Conservation (phyloP, 1,284 basidiomycete genomes). For the Melampsora medusae region DNA sequence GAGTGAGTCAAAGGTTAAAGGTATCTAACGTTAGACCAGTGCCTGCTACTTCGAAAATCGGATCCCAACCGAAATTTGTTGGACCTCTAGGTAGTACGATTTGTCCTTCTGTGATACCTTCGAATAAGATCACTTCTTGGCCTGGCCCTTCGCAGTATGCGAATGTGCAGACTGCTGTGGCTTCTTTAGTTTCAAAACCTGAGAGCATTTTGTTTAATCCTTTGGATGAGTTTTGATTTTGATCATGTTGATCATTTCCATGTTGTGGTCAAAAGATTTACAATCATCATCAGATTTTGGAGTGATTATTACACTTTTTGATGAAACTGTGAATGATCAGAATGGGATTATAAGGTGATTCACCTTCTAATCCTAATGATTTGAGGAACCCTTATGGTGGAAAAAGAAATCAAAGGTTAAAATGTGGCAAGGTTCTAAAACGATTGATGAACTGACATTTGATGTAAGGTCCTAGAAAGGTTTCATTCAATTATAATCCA, state of each 20-base stretch:
- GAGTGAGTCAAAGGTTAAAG: conserved; percentile 9
- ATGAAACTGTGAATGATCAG: background rate
- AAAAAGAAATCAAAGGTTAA: conserved; percentile 34
- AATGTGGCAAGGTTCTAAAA: conserved; percentile 48
- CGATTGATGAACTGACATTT: conserved; percentile 62
- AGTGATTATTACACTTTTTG: background rate
- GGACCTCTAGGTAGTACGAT: conserved; percentile 84
- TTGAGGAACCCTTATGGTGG: conserved; percentile 62
- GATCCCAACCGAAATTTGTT: conserved; percentile 81
- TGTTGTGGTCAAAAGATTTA: background rate
- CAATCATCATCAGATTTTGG: background rate
- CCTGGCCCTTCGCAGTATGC: conserved; percentile 82
- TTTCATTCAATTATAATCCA: background rate
- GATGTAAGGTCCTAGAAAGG: conserved; percentile 76
- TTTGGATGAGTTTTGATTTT: conserved; percentile 45
- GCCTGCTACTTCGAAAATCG: conserved; percentile 73
- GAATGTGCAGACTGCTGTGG: conserved; percentile 91
- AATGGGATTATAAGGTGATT: conserved; percentile 46
- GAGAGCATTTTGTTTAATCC: conserved; percentile 82
- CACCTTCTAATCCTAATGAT: conserved; percentile 73
- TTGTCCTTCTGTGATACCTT: conserved; percentile 79
- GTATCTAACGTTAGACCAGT: conserved; percentile 70
- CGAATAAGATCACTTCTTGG: conserved; percentile 77
- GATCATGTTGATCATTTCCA: background rate
- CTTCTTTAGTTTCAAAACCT: conserved; percentile 76